Percentiles rank a stretch among this genome's conserved stretches.
phyloP scores from a whole-genome alignment of 2,329 filamentous ascomycete genomes.

The Podosphaera xanthii region DNA sequence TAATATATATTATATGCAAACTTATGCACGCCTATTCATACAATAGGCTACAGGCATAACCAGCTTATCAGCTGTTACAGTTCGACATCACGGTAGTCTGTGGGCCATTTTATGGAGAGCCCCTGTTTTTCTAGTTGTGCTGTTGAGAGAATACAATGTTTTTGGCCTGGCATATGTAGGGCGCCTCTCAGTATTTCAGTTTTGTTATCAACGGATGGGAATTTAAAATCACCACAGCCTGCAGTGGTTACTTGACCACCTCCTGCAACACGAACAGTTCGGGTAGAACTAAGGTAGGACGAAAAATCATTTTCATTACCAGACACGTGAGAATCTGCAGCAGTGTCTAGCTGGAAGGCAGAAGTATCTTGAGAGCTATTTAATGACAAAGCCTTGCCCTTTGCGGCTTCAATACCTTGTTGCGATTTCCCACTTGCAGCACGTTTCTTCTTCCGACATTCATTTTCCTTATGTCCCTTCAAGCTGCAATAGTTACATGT shows the following conservation, averaged over 20 bases:
- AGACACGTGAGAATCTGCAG: neutral
- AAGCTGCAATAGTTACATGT: neutral
- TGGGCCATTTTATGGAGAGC: too few species aligned
- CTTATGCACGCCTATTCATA: too few species aligned
- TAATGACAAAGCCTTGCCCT: neutral
- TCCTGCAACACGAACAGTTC: neutral
- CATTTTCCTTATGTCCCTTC: neutral
- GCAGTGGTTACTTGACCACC: neutral
- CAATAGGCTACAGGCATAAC: too few species aligned
- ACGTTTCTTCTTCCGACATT: neutral
- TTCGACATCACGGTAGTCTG: too few species aligned
- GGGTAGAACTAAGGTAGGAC: neutral
- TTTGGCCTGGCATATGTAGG: too few species aligned
- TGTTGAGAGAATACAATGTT: too few species aligned
- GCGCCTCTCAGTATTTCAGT: too few species aligned
- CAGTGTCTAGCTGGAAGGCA: neutral
- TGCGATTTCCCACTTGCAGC: neutral
- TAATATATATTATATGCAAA: too few species aligned
- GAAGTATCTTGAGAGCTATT: neutral
- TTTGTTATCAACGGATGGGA: too few species aligned
- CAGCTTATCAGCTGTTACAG: too few species aligned
- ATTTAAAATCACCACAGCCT: too few species aligned
- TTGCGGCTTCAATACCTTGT: neutral
- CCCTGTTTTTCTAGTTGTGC: too few species aligned
- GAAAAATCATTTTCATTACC: neutral